Conservation (phyloP, 2,329 filamentous ascomycete genomes). For the Cercospora nicotianae region DNA sequence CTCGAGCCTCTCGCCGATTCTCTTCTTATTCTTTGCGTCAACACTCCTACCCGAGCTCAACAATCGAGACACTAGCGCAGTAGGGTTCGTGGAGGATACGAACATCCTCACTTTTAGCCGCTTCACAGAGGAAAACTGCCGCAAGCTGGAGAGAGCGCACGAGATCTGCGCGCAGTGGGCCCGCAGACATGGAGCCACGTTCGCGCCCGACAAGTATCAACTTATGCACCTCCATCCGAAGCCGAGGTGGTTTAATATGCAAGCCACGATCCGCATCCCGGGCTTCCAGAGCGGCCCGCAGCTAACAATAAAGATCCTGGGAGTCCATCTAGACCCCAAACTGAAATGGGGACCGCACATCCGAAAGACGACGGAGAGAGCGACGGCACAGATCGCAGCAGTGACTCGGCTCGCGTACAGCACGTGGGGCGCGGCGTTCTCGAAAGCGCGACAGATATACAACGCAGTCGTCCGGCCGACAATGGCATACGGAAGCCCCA, state of each 20-base stretch:
- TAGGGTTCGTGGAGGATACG: too few species aligned
- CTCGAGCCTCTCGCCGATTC: too few species aligned
- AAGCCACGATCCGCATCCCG: not conserved
- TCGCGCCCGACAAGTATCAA: not conserved
- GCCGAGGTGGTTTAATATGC: not conserved
- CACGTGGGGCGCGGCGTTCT: not conserved
- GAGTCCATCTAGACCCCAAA: not conserved
- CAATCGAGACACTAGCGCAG: too few species aligned
- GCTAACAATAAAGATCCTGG: not conserved
- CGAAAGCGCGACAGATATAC: not conserved
- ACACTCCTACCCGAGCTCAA: too few species aligned
- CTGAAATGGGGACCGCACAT: not conserved
- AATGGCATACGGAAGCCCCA: not conserved
- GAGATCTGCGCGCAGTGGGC: too few species aligned
- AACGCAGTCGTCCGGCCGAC: not conserved
- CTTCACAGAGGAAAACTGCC: too few species aligned
- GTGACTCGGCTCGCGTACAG: not conserved
- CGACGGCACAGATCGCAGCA: not conserved
- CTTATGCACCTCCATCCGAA: not conserved
- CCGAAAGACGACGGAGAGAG: not conserved
- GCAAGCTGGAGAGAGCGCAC: too few species aligned
- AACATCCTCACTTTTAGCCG: too few species aligned
- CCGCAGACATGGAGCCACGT: too few species aligned
- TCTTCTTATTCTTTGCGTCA: too few species aligned
- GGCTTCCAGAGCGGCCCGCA: not conserved